A percentile compares a stretch with the other conserved stretches of the same genome.
Conservation (phyloP, 2,329 filamentous ascomycete species). For the Alternaria brassicae region DNA sequence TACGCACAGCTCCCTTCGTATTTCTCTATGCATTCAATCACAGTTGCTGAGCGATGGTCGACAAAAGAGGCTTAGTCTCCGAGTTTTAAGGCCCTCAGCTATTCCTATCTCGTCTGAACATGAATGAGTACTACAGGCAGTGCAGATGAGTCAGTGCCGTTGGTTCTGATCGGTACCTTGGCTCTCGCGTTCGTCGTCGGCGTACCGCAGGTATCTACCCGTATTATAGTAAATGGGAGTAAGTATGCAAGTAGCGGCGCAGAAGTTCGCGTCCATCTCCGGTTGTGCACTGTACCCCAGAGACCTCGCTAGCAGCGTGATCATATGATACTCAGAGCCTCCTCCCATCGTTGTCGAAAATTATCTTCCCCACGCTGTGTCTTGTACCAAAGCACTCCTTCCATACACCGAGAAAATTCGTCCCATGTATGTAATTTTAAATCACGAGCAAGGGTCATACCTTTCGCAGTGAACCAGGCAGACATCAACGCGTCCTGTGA, state of each 20-base stretch:
- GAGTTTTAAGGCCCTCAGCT: not conserved
- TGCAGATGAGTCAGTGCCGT: not conserved
- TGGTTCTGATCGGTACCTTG: not conserved
- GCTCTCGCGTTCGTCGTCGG: not conserved
- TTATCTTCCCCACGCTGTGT: not conserved
- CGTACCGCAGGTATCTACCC: not conserved
- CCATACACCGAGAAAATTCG: not conserved
- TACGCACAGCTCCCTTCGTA: no score
- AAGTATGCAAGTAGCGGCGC: not conserved
- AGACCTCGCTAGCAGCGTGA: not conserved
- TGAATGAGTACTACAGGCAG: not conserved
- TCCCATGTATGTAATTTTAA: not conserved
- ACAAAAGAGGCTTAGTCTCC: conserved; percentile 2
- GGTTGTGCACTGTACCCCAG: not conserved
- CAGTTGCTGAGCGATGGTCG: not conserved
- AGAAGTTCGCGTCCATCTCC: not conserved
- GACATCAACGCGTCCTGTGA: not conserved
- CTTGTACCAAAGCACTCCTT: conserved; percentile 2
- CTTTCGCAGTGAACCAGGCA: conserved; percentile 1
- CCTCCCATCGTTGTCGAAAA: conserved; percentile 1
- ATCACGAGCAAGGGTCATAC: not conserved
- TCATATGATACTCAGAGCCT: not conserved
- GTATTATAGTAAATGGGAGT: not conserved
- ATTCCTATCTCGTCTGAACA: not conserved
- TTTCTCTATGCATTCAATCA: no score